A percentile compares a stretch with the other conserved stretches of the same genome.
Evolutionary conservation across 495 filamentous ascomycete genomes (phyloP).

Genomic region (Penicillium taxi): DNA sequence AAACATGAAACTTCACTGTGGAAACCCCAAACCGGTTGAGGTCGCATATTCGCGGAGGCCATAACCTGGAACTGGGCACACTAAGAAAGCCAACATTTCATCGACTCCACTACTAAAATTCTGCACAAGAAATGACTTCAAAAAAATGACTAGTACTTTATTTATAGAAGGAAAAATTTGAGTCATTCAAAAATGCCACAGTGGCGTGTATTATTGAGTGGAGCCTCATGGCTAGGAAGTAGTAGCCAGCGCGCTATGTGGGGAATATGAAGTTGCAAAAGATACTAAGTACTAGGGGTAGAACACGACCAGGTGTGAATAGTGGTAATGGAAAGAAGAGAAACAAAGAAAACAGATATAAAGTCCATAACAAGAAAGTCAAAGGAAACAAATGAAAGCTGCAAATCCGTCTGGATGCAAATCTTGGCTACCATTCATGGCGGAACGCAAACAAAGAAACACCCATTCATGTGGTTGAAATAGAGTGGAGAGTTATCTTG

Average conservation of each 20-base stretch:
- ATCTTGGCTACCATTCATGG: constrained; percentile 4
- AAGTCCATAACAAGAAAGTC: neutral
- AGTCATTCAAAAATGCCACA: constrained; percentile 7
- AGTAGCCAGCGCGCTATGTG: constrained; percentile 19
- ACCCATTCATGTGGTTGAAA: constrained; percentile 11
- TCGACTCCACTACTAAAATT: too few species aligned
- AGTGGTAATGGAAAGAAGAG: too few species aligned
- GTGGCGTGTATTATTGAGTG: constrained; percentile 14
- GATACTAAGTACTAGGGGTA: too few species aligned
- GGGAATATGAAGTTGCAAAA: constrained; percentile 20
- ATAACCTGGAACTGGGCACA: too few species aligned
- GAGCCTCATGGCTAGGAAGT: constrained; percentile 22
- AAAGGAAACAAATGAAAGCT: constrained; percentile 6
- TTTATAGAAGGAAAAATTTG: too few species aligned
- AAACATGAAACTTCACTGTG: too few species aligned
- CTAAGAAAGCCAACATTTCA: too few species aligned
- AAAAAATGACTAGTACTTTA: too few species aligned
- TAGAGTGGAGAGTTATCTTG: constrained; percentile 8
- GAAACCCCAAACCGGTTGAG: too few species aligned
- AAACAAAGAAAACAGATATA: constrained; percentile 4
- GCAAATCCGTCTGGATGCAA: constrained; percentile 12
- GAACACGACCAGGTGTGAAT: too few species aligned
- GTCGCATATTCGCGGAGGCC: too few species aligned
- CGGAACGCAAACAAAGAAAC: constrained; percentile 7
- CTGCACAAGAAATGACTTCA: too few species aligned